A percentile compares a stretch with the other conserved stretches of the same genome.
Conservation (phyloP, 306 rosid species). For the Cicer bijugum region DNA sequence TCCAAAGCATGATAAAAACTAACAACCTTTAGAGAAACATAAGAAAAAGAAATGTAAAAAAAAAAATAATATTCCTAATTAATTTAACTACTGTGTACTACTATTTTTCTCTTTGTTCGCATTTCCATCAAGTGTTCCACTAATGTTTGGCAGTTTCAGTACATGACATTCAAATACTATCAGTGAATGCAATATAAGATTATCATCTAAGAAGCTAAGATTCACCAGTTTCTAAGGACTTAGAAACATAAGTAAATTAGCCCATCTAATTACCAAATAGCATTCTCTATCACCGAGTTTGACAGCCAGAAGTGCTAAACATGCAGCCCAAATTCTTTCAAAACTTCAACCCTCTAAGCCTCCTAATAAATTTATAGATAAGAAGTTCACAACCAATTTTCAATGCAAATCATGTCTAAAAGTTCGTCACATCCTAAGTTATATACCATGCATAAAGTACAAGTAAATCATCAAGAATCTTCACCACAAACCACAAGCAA, state of each 20-base stretch:
- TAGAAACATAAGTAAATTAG: neutral
- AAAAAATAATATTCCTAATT: neutral
- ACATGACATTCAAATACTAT: neutral
- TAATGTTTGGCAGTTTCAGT: neutral
- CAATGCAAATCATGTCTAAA: neutral
- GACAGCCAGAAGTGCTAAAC: constrained; percentile 10
- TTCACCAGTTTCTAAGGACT: neutral
- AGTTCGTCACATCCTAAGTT: constrained; percentile 1
- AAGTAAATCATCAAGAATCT: constrained; percentile 28
- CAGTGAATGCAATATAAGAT: neutral
- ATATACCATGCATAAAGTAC: neutral
- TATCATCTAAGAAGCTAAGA: neutral
- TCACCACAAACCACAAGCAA: constrained; percentile 21
- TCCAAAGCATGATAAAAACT: constrained; percentile 4
- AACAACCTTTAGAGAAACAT: neutral
- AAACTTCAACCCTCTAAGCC: neutral
- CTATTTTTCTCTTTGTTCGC: neutral
- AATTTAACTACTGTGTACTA: neutral
- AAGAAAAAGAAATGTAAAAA: neutral
- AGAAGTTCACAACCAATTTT: neutral
- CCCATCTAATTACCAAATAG: neutral
- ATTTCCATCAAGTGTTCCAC: neutral
- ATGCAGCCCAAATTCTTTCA: neutral
- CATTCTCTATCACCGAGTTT: neutral
- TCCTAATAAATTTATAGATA: neutral